phyloP scores from a whole-genome alignment of 116 monocot species.

The Papilionanthe hybrid region DNA sequence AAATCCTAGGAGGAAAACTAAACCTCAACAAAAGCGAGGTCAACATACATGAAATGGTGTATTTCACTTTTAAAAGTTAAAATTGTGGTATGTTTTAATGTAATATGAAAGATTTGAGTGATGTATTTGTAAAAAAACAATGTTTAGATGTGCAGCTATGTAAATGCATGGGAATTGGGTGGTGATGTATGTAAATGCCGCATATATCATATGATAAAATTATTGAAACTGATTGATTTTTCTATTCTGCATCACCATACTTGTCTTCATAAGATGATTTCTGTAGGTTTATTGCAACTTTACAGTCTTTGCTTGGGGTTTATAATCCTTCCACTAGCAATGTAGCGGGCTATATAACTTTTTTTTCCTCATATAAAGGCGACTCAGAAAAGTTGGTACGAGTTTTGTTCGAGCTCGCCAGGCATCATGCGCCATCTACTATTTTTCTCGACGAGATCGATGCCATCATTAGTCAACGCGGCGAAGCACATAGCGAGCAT shows the following conservation, averaged over 20 bases:
- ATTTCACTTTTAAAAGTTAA: no score
- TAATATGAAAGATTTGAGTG: no score
- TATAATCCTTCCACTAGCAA: not conserved
- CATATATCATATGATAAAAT: not conserved
- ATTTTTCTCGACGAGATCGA: slow-evolving; percentile 98
- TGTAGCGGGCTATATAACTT: not conserved
- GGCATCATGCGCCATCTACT: slow-evolving; percentile 95
- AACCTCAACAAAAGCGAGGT: no score
- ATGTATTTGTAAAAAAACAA: no score
- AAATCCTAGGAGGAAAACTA: no score
- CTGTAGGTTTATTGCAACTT: not conserved
- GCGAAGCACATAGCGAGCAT: slow-evolving; percentile 97
- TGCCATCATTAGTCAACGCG: slow-evolving; percentile 96
- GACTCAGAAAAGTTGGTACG: slow-evolving; percentile 93
- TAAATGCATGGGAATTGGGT: no score
- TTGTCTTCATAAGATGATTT: not conserved
- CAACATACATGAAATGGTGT: no score
- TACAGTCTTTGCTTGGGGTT: not conserved
- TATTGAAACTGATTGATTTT: not conserved
- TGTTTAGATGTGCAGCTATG: no score
- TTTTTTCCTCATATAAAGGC: slow-evolving; percentile 31
- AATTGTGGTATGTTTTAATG: no score
- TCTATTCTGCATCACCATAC: not conserved
- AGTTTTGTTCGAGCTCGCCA: slow-evolving; percentile 94
- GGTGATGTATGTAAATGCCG: no score